Evolutionary conservation across 441 rosid genomes (phyloP).

Genomic region (Melianthus villosus): DNA sequence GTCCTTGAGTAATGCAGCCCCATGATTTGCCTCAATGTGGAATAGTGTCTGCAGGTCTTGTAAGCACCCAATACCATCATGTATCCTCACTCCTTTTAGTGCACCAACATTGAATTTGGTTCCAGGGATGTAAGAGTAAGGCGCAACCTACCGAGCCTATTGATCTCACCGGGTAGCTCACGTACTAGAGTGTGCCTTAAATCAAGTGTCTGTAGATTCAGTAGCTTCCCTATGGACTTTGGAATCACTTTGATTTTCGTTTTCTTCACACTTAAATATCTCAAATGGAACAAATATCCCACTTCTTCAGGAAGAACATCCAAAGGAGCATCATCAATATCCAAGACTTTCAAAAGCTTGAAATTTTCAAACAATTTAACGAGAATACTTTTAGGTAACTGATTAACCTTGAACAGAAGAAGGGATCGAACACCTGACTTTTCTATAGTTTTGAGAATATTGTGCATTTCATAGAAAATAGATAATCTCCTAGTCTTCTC

Average conservation of each 20-base stretch:
- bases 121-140: neutral
- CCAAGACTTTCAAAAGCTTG: slow-evolving; percentile 18
- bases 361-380: neutral
- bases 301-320: slow-evolving; percentile 14
- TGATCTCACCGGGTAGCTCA: slow-evolving; percentile 5
- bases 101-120: neutral
- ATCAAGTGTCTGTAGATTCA: slow-evolving; percentile 23
- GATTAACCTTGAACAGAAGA: slow-evolving; percentile 24
- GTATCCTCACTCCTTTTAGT: neutral
- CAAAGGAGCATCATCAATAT: slow-evolving; percentile 13
- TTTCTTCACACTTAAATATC: slow-evolving; percentile 18
- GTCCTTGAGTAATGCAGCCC: neutral
- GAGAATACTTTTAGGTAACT: slow-evolving; percentile 1
- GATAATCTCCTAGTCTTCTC: too few relatives aligned
- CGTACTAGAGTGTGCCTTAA: slow-evolving; percentile 18
- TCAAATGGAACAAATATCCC: slow-evolving; percentile 9
- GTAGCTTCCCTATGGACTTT: slow-evolving; percentile 18
- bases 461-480: too few relatives aligned
- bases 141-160: neutral
- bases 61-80: neutral
- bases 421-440: slow-evolving; percentile 15
- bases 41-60: slow-evolving; percentile 4
- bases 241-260: slow-evolving; percentile 19
- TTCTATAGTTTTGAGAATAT: too few relatives aligned
- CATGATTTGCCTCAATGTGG: neutral